phyloP scores from a whole-genome alignment of 2,329 filamentous ascomycete genomes.

The Sporothrix schenckii region DNA sequence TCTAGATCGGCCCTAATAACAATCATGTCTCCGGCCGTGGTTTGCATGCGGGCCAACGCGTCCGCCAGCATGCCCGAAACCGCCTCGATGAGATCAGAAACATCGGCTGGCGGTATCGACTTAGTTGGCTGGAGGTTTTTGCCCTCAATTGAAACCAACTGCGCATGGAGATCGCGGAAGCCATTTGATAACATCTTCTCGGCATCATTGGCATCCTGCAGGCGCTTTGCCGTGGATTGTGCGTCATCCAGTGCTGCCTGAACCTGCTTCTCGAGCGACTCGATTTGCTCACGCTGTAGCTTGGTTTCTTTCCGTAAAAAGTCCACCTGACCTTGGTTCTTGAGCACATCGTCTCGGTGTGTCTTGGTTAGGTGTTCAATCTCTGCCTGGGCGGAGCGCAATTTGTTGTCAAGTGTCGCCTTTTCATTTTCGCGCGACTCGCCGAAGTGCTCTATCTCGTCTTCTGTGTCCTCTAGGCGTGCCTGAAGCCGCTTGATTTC shows the following conservation, averaged over 20 bases:
- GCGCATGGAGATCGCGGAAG: conserved; percentile 61
- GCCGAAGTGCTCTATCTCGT: conserved; percentile 83
- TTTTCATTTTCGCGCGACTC: conserved; percentile 84
- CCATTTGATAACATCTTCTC: conserved; percentile 56
- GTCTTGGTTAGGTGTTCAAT: conserved; percentile 65
- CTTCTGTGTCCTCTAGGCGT: conserved; percentile 84
- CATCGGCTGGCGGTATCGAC: conserved; percentile 55
- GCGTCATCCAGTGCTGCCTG: conserved; percentile 59
- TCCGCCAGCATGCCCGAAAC: conserved; percentile 62
- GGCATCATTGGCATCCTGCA: conserved; percentile 55
- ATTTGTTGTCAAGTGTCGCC: conserved; percentile 67
- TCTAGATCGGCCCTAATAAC: conserved; percentile 67
- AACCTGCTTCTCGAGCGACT: conserved; percentile 61
- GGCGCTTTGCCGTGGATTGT: conserved; percentile 54
- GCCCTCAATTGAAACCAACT: conserved; percentile 57
- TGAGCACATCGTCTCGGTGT: conserved; percentile 59
- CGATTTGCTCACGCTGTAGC: conserved; percentile 62
- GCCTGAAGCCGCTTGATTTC: conserved; percentile 77
- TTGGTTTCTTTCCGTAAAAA: conserved; percentile 64
- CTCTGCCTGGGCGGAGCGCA: conserved; percentile 70
- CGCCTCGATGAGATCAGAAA: conserved; percentile 61
- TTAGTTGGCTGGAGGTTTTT: not conserved
- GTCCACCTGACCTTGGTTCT: conserved; percentile 64
- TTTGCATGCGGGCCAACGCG: conserved; percentile 61
- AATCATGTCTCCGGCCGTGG: conserved; percentile 61